Evolutionary conservation across 2,329 filamentous ascomycete species (phyloP).

Genomic region (Tolypocladium capitatum): DNA sequence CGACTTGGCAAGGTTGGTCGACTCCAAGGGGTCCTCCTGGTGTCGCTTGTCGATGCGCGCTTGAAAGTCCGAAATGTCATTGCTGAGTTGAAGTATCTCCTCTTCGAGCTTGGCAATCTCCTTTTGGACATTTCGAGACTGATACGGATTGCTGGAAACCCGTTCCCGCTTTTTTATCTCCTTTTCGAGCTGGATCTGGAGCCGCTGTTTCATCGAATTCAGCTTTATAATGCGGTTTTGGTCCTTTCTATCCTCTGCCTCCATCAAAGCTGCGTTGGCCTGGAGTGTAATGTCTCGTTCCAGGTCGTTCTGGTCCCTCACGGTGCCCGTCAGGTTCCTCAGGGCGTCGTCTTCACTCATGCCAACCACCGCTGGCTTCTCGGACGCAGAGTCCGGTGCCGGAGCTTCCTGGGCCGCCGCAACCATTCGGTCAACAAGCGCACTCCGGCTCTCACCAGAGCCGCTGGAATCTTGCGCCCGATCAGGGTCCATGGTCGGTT

Average conservation of each 20-base stretch:
- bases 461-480: constrained; percentile 7
- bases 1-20: constrained; percentile 32
- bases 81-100: constrained; percentile 50
- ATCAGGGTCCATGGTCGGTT: constrained; percentile 12
- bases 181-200: constrained; percentile 51
- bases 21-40: constrained; percentile 32
- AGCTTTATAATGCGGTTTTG: constrained; percentile 48
- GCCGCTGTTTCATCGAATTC: constrained; percentile 38
- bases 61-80: constrained; percentile 70
- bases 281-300: constrained; percentile 69
- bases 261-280: constrained; percentile 44
- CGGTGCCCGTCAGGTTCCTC: constrained; percentile 49
- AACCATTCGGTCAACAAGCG: constrained; percentile 16
- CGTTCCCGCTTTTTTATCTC: constrained; percentile 33
- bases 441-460: constrained; percentile 11
- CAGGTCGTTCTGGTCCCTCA: constrained; percentile 78
- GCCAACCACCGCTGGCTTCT: constrained; percentile 8
- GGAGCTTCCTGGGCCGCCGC: constrained; percentile 15
- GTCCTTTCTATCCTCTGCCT: constrained; percentile 50
- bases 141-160: constrained; percentile 29
- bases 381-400: not conserved
- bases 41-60: constrained; percentile 67
- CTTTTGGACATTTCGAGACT: constrained; percentile 44
- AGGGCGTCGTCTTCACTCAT: constrained; percentile 49
- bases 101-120: constrained; percentile 54